Percentiles rank a stretch among this genome's conserved stretches.
These are phyloP conservation scores for Xylaria intraflava DNA, from an alignment of 495 filamentous ascomycete species.

Conservation along the genomic window DNA sequence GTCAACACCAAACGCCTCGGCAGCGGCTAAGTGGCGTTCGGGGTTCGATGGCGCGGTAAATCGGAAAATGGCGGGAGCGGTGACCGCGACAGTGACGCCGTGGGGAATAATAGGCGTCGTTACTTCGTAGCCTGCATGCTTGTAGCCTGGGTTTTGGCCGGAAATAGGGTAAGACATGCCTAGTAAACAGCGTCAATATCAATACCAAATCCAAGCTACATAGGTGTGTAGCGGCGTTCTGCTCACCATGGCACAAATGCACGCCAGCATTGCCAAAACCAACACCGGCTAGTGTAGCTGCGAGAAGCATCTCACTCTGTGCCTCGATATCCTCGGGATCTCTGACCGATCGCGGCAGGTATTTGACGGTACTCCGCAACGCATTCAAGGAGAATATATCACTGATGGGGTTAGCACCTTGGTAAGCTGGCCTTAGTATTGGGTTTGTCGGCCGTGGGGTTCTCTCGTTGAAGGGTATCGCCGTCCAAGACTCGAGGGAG, in stretches of 20 bases:
- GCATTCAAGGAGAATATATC: slow-evolving; percentile 91
- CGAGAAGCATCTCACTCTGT: slow-evolving; percentile 89
- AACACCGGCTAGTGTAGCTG: slow-evolving; percentile 87
- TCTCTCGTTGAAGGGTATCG: slow-evolving; percentile 85
- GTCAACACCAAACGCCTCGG: slow-evolving; percentile 87
- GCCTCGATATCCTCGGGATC: slow-evolving; percentile 90
- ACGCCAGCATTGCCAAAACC: slow-evolving; percentile 98
- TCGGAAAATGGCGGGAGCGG: slow-evolving; percentile 86
- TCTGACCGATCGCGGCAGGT: slow-evolving; percentile 75
- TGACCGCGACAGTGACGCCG: slow-evolving; percentile 91
- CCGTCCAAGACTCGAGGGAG: slow-evolving; percentile 89
- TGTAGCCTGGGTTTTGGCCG: slow-evolving; percentile 84
- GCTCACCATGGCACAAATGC: slow-evolving; percentile 80
- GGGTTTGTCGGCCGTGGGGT: slow-evolving; percentile 81
- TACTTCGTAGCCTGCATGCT: slow-evolving; percentile 76
- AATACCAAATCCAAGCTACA: neutral
- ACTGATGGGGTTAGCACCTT: slow-evolving; percentile 94
- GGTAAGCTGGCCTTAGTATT: slow-evolving; percentile 85
- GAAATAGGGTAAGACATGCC: slow-evolving; percentile 95
- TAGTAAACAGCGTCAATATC: slow-evolving; percentile 10
- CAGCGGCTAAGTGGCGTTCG: slow-evolving; percentile 80
- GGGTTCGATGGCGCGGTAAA: slow-evolving; percentile 90
- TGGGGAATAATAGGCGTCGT: slow-evolving; percentile 79
- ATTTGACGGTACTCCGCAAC: slow-evolving; percentile 73
- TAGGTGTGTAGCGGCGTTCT: neutral